A percentile compares a stretch with the other conserved stretches of the same genome.
Evolutionary conservation across 1,284 basidiomycete species (phyloP).

Genomic region (Entoloma clypeatum): DNA sequence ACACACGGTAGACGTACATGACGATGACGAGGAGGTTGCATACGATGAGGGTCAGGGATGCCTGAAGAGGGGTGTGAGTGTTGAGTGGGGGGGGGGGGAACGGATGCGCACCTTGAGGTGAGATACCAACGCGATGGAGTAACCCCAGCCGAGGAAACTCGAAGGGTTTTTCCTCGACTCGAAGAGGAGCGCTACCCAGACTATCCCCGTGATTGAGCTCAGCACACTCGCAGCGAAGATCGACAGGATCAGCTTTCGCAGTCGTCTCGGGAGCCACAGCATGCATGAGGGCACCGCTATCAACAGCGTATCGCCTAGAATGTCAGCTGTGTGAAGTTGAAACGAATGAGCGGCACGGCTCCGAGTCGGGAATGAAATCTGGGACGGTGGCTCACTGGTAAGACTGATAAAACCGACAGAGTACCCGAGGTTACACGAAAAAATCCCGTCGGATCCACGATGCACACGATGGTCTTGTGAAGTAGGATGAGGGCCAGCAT

Average conservation of each 20-base stretch:
- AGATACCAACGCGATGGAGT: background rate
- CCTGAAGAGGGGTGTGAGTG: no score
- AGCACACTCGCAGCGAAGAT: constrained; percentile 16
- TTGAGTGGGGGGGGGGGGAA: background rate
- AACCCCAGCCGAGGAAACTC: background rate
- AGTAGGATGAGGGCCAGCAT: constrained; percentile 7
- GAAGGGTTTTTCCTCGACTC: background rate
- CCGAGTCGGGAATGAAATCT: background rate
- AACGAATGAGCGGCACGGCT: background rate
- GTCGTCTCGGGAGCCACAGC: constrained; percentile 14
- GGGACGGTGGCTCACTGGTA: constrained; percentile 2
- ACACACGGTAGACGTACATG: constrained; percentile 1
- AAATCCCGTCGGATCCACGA: background rate
- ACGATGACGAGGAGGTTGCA: constrained; percentile 5
- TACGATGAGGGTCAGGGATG: background rate
- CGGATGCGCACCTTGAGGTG: constrained; percentile 4
- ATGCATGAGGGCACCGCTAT: constrained; percentile 14
- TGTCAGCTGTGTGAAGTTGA: constrained; percentile 15
- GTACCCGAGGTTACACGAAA: constrained; percentile 6
- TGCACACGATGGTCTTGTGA: constrained; percentile 8
- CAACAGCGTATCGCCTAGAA: constrained; percentile 14
- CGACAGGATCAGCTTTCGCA: constrained; percentile 11
- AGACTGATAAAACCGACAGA: constrained; percentile 6
- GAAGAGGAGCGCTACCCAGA: constrained; percentile 10
- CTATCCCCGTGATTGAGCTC: constrained; percentile 10